Conservation (phyloP, 352 stramenopile genomes). For the Phytopythium montanum region DNA sequence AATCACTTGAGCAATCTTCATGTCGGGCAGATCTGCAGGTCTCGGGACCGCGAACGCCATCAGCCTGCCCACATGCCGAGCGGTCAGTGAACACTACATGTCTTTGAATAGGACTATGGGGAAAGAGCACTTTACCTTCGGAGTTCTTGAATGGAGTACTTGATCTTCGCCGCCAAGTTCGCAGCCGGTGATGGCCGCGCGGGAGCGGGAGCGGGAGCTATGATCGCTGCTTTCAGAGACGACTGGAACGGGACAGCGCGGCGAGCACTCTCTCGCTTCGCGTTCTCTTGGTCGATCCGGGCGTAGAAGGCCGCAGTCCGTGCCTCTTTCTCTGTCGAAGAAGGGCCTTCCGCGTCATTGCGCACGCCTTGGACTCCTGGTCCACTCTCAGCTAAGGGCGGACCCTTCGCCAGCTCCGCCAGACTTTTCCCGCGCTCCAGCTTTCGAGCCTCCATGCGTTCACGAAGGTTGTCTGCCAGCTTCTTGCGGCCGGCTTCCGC, state of each 20-base stretch:
- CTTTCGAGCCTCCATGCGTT: constrained; percentile 44
- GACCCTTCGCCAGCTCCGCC: constrained; percentile 31
- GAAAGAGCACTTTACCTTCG: constrained; percentile 27
- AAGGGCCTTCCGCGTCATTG: constrained; percentile 2
- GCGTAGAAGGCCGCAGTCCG: constrained; percentile 52
- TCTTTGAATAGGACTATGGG: not conserved
- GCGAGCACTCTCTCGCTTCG: constrained; percentile 29
- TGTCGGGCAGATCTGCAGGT: constrained; percentile 54
- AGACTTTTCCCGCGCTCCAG: constrained; percentile 28
- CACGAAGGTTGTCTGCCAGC: constrained; percentile 23
- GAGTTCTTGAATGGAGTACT: constrained; percentile 53
- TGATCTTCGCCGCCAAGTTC: constrained; percentile 29
- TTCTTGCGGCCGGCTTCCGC: constrained; percentile 37
- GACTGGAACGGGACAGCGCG: constrained; percentile 49
- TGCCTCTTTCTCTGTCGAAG: constrained; percentile 33
- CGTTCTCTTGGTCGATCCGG: constrained; percentile 53
- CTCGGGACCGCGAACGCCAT: constrained; percentile 22
- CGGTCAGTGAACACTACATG: not conserved
- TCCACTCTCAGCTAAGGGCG: constrained; percentile 16
- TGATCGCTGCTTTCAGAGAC: constrained; percentile 39
- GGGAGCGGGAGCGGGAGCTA: constrained; percentile 6
- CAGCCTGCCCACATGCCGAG: not conserved
- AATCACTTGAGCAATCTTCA: constrained; percentile 62
- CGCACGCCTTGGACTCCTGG: not conserved
- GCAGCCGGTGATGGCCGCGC: not conserved